Conservation (phyloP, 2,329 filamentous ascomycete species). For the Aspergillus amoenus region DNA sequence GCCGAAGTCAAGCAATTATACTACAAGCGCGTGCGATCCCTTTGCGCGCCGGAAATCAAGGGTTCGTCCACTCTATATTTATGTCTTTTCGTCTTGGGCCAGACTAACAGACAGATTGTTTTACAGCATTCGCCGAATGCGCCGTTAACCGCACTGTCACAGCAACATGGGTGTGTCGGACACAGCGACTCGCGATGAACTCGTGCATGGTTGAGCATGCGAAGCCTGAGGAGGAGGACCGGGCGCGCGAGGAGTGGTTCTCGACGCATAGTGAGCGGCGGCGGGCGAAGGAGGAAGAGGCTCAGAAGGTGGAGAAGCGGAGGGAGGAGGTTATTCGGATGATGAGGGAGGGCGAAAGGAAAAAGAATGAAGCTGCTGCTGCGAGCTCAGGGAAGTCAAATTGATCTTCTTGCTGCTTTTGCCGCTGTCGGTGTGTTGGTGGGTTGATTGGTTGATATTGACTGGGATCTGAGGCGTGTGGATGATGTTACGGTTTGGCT, state of each 20-base stretch:
- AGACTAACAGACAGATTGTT: neutral
- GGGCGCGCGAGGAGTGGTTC: constrained; percentile 93
- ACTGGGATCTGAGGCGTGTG: neutral
- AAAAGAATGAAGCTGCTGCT: constrained; percentile 10
- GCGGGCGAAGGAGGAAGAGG: constrained; percentile 64
- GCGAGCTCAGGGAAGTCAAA: neutral
- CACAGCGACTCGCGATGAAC: constrained; percentile 84
- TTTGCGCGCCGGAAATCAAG: constrained; percentile 77
- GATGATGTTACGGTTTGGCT: neutral
- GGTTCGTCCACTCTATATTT: constrained; percentile 44
- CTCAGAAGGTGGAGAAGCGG: constrained; percentile 40
- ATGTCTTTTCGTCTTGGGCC: too few species aligned
- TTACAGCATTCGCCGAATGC: constrained; percentile 86
- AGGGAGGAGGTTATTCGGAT: constrained; percentile 42
- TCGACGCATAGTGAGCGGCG: constrained; percentile 69
- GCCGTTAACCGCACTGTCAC: constrained; percentile 82
- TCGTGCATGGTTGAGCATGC: constrained; percentile 86
- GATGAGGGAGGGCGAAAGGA: constrained; percentile 41
- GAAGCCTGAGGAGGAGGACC: constrained; percentile 80
- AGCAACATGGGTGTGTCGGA: constrained; percentile 81
- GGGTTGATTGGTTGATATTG: neutral
- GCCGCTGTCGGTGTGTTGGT: neutral
- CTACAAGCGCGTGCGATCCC: constrained; percentile 72
- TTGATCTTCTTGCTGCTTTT: neutral
- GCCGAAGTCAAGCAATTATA: constrained; percentile 77